Percentiles rank a stretch among this genome's conserved stretches.
phyloP scores from a whole-genome alignment of 2,329 filamentous ascomycete genomes.

The Fusarium citri region DNA sequence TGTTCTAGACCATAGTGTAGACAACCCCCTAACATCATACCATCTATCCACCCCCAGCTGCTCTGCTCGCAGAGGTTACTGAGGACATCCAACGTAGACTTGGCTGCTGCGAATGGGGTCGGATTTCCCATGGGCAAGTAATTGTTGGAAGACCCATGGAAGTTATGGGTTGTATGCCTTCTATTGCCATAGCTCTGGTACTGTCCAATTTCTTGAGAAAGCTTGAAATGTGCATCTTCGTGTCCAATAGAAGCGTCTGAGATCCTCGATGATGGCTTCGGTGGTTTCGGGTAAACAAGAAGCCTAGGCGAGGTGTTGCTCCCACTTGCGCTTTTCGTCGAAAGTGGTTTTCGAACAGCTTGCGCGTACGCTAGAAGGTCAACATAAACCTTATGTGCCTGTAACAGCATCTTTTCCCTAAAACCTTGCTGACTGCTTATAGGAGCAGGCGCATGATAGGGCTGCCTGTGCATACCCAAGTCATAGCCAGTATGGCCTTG shows the following conservation, averaged over 20 bases:
- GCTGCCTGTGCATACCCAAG: conserved; percentile 10
- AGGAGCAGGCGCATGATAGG: conserved; percentile 19
- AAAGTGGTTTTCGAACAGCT: conserved; percentile 64
- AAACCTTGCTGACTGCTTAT: conserved; percentile 57
- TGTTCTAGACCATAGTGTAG: conserved; percentile 89
- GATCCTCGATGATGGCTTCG: conserved; percentile 49
- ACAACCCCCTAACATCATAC: conserved; percentile 91
- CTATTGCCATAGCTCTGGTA: conserved; percentile 29
- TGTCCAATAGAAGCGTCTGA: conserved; percentile 15
- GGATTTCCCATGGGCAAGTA: conserved; percentile 30
- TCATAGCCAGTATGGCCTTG: conserved; percentile 16
- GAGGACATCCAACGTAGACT: conserved; percentile 76
- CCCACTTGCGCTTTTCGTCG: conserved; percentile 53
- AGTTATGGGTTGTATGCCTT: conserved; percentile 16
- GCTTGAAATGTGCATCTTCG: conserved; percentile 7
- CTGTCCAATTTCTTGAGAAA: conserved; percentile 14
- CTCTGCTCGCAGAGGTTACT: conserved; percentile 81
- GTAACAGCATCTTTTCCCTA: conserved; percentile 74
- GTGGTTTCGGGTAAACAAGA: conserved; percentile 66
- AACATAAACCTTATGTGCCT: conserved; percentile 79
- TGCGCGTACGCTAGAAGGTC: conserved; percentile 76
- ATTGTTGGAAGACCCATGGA: conserved; percentile 27
- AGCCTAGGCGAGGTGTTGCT: conserved; percentile 59
- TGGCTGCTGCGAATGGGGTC: conserved; percentile 66
- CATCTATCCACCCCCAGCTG: conserved; percentile 90